Conservation (phyloP, 306 rosid genomes). For the Hippophae tibetana region DNA sequence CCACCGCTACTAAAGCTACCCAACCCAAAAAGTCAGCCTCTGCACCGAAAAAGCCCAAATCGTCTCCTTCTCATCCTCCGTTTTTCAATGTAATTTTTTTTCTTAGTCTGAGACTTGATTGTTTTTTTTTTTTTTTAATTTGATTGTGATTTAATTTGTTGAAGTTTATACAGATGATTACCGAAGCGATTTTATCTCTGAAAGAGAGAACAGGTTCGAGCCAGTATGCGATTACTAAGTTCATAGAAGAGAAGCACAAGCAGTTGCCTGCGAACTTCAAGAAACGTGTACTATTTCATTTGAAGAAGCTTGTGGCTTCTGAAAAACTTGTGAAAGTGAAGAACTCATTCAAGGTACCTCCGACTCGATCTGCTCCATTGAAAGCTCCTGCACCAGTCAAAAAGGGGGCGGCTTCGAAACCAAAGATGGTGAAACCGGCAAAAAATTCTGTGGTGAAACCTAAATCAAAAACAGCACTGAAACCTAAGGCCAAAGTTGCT, state of each 20-base stretch:
- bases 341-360: conserved; percentile 57
- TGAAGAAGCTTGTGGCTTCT: conserved; percentile 59
- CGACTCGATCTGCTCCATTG: conserved; percentile 10
- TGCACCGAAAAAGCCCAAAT: conserved; percentile 14
- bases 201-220: conserved; percentile 42
- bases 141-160: neutral
- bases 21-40: conserved; percentile 24
- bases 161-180: conserved; percentile 25
- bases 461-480: conserved; percentile 2
- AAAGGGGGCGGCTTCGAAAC: conserved; percentile 9
- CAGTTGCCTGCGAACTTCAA: conserved; percentile 40
- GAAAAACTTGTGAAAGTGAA: conserved; percentile 72
- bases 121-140: too few species aligned
- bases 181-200: conserved; percentile 30
- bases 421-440: conserved; percentile 19
- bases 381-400: conserved; percentile 20
- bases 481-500: conserved; percentile 19
- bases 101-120: neutral
- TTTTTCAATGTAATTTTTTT: conserved; percentile 7
- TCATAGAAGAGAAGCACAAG: conserved; percentile 42
- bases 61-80: conserved; percentile 31
- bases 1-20: neutral
- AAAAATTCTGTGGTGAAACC: conserved; percentile 11
- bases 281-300: conserved; percentile 47
- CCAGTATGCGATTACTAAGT: conserved; percentile 41